Conservation (phyloP, 257 asterid genomes). For the Apocynum venetum region DNA sequence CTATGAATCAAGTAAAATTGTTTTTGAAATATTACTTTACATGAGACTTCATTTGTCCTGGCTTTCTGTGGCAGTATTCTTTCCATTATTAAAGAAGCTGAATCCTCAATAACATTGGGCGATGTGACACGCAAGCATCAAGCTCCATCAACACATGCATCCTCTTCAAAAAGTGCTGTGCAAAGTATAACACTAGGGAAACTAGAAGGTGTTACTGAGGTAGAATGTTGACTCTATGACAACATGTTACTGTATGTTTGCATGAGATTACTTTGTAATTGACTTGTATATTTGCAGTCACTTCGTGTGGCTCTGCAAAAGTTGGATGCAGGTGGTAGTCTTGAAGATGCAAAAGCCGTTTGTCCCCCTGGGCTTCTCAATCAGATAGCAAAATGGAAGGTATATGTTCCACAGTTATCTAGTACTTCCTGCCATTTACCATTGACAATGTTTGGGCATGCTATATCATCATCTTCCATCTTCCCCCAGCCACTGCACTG, state of each 20-base stretch:
- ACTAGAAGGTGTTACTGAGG: constrained; percentile 76
- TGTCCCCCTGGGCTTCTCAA: constrained; percentile 63
- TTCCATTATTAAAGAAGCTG: constrained; percentile 48
- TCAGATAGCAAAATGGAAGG: constrained; percentile 78
- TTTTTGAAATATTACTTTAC: not conserved
- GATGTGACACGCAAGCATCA: constrained; percentile 31
- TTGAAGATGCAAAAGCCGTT: constrained; percentile 79
- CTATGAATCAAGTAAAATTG: not conserved
- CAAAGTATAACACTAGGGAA: constrained; percentile 70
- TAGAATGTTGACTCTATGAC: constrained; percentile 21
- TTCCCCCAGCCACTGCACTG: not conserved
- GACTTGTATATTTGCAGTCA: constrained; percentile 49
- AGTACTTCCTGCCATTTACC: not conserved
- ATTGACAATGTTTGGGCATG: not conserved
- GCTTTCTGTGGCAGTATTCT: constrained; percentile 38
- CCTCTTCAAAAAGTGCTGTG: constrained; percentile 28
- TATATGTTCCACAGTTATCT: constrained; percentile 16
- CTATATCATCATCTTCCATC: not conserved
- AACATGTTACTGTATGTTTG: not conserved
- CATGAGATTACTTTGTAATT: constrained; percentile 2
- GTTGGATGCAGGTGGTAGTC: constrained; percentile 60
- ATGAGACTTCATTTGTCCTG: not conserved
- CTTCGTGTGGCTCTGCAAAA: constrained; percentile 59
- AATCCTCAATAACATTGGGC: constrained; percentile 52
- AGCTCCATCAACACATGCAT: constrained; percentile 48